Base-by-base conservation (phyloP, 768 basidiomycete genomes). In the Podaxis rugospora region DNA sequence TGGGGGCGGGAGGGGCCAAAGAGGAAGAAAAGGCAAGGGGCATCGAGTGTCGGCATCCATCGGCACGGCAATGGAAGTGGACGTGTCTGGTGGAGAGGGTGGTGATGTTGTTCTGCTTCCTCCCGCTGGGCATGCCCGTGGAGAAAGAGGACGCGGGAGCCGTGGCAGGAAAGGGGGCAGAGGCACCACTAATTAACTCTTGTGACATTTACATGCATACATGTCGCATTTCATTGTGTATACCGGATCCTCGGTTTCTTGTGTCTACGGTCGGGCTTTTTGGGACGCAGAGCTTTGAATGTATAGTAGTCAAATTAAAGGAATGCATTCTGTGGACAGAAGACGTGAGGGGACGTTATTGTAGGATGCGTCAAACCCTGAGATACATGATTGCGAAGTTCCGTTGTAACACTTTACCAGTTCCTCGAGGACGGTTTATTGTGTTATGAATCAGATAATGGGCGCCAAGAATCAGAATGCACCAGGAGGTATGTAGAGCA, bases 71-170 rank as follows among this genome's bases (percentile, higher is more conserved):
- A 53, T 39, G 35, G 52, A 49, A 14, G 39, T 55, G 44, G 56
- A 63, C 25, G 49, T 25, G 44, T 42, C 46, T 21, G 46, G 35
- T 40, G 52, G 32, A 6, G 52, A 36, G 32, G 42, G 52, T 10
- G 53, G 59, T 1, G 52, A 61, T n/a, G 52, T 55, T 2, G 59
- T 61, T 4, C n/a, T 61, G n/a, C 52, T 60, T 46, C 52, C 59
- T 27, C 51, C 59, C 5, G 53, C 37, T 6, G 44, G 57, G 36
- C 65, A 59, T 37, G 9, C 52, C 52, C 14, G 42, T 3, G 54
- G 62, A 16, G 66, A 58, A 42, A 62, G 65, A 39, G 64, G 67
- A 42, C 56, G 61, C 51, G 64, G 57, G 32, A 25, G 56, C 2
- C 51, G 63, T 44, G 56, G 55, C 21, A 51, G 44, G 32, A 46